phyloP scores from a whole-genome alignment of 2,329 filamentous ascomycete species.

The Xylaria sp. region DNA sequence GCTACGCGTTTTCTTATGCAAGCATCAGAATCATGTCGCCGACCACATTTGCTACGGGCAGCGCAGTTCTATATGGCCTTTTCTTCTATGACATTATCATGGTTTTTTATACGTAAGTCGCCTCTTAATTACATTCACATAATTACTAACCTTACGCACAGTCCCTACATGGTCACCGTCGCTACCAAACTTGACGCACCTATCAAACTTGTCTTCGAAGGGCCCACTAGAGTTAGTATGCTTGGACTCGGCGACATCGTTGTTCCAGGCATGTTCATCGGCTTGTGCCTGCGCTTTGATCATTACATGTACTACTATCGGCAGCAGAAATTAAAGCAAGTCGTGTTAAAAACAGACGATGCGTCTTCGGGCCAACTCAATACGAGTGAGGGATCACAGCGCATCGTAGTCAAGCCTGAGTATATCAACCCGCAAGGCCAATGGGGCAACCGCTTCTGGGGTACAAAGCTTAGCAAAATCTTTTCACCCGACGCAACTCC shows the following conservation, averaged over 20 bases:
- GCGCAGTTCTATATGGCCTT: slow-evolving; percentile 77
- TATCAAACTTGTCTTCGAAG: slow-evolving; percentile 84
- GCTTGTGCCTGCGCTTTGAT: slow-evolving; percentile 89
- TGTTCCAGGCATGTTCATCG: slow-evolving; percentile 90
- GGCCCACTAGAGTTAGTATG: slow-evolving; percentile 77
- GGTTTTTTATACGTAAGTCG: slow-evolving; percentile 80
- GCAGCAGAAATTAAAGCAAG: slow-evolving; percentile 62
- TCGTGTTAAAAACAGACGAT: slow-evolving; percentile 50
- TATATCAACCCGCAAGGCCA: slow-evolving; percentile 72
- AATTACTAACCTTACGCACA: slow-evolving; percentile 48
- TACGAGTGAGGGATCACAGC: slow-evolving; percentile 53
- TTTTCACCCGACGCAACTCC: slow-evolving; percentile 48
- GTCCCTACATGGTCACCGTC: slow-evolving; percentile 85
- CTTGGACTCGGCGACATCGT: slow-evolving; percentile 95
- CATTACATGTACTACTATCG: slow-evolving; percentile 83
- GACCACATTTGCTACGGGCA: slow-evolving; percentile 85
- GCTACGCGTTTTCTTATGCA: slow-evolving; percentile 86
- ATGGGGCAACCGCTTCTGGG: slow-evolving; percentile 90
- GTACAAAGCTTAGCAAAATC: slow-evolving; percentile 50
- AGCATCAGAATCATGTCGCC: slow-evolving; percentile 86
- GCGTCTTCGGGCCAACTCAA: slow-evolving; percentile 49
- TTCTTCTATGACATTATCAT: slow-evolving; percentile 97
- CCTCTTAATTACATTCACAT: background rate
- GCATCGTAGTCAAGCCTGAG: slow-evolving; percentile 61
- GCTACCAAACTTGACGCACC: slow-evolving; percentile 90